A percentile compares a stretch with the other conserved stretches of the same genome.
Evolutionary conservation across 1,284 basidiomycete genomes (phyloP).

Genomic region (Trametes versicolor): DNA sequence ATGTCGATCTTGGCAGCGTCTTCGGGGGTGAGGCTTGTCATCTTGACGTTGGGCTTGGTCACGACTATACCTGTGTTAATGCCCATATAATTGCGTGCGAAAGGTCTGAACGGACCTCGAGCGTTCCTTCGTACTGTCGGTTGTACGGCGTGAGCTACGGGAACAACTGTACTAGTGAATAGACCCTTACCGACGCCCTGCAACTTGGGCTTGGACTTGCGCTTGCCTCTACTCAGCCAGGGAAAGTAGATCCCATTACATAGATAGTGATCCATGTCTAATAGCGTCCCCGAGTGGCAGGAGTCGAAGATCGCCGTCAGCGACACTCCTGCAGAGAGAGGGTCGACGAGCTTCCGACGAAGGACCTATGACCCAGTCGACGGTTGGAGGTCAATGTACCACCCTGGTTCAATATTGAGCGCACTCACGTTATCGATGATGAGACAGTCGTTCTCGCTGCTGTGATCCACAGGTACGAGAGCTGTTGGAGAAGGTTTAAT

Average conservation of each 20-base stretch:
- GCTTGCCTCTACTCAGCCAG: conserved; percentile 53
- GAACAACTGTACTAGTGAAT: not conserved
- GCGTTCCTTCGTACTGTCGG: conserved; percentile 5
- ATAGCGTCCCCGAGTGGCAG: conserved; percentile 55
- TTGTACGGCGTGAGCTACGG: not conserved
- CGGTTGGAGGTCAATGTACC: not conserved
- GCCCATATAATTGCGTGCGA: not conserved
- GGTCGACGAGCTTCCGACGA: conserved; percentile 47
- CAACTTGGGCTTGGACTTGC: conserved; percentile 26
- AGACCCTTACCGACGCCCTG: conserved; percentile 6
- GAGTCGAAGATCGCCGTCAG: conserved; percentile 59
- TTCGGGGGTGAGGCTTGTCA: conserved; percentile 4
- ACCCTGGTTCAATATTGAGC: not conserved
- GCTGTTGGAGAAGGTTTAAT: conserved; percentile 7
- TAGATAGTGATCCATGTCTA: conserved; percentile 54
- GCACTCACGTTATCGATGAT: conserved; percentile 49
- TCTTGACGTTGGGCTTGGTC: not conserved
- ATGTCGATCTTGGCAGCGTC: not conserved
- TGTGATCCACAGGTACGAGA: conserved; percentile 30
- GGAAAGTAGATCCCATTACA: conserved; percentile 58
- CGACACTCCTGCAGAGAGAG: conserved; percentile 50
- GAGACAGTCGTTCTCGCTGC: conserved; percentile 2
- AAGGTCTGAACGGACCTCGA: not conserved
- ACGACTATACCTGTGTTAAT: not conserved
- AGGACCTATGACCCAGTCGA: conserved; percentile 44